Conservation (phyloP, 2,329 filamentous ascomycete genomes). For the Cordyceps pruinosa region DNA sequence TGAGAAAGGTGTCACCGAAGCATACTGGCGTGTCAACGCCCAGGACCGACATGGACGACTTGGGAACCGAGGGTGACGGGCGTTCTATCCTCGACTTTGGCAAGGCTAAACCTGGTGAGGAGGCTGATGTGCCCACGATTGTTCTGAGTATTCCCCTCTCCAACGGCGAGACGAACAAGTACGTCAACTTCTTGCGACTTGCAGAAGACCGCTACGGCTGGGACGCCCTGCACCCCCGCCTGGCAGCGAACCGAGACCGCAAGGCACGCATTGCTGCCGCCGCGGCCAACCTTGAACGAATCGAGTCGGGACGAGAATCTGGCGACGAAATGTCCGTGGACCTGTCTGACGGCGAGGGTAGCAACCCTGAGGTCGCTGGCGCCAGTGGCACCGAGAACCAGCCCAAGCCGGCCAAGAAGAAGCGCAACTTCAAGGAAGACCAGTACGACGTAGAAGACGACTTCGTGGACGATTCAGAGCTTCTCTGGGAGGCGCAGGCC, state of each 20-base stretch:
- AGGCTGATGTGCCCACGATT: constrained; percentile 64
- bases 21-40: constrained; percentile 40
- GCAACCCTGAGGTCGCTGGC: constrained; percentile 76
- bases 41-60: constrained; percentile 45
- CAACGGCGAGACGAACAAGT: constrained; percentile 71
- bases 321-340: constrained; percentile 82
- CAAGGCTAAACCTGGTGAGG: constrained; percentile 51
- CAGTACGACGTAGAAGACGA: constrained; percentile 79
- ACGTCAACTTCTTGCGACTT: constrained; percentile 90
- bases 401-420: constrained; percentile 70
- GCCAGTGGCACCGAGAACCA: constrained; percentile 55
- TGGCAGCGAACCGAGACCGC: constrained; percentile 81
- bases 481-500: constrained; percentile 92
- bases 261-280: constrained; percentile 84
- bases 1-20: constrained; percentile 42
- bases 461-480: constrained; percentile 87
- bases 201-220: constrained; percentile 93
- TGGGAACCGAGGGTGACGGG: constrained; percentile 33
- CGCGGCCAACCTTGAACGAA: constrained; percentile 75
- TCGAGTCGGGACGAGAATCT: constrained; percentile 60
- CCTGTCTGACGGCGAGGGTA: constrained; percentile 65
- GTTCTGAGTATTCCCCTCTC: constrained; percentile 75
- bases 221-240: constrained; percentile 83
- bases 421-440: constrained; percentile 73
- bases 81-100: constrained; percentile 58